Conservation (phyloP, 768 basidiomycete species). For the Tylopilus balloui region DNA sequence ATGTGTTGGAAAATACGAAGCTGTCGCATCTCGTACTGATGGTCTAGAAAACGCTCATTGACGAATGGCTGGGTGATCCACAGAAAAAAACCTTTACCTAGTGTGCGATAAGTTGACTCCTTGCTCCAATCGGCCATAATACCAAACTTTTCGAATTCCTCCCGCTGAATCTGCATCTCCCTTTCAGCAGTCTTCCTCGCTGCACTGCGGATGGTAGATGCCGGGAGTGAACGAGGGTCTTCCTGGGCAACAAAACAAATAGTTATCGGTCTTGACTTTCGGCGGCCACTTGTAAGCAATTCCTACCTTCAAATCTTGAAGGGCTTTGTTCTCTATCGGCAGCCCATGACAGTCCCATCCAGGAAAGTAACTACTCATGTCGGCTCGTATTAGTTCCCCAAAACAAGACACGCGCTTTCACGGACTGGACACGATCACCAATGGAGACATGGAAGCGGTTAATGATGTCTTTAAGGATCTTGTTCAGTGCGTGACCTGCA, state of each 20-base stretch:
- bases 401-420: slow-evolving; percentile 2
- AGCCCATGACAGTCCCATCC: slow-evolving; percentile 99
- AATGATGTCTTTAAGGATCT: slow-evolving; percentile 93
- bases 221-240: slow-evolving; percentile 52
- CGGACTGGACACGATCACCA: slow-evolving; percentile 80
- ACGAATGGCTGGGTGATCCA: not conserved
- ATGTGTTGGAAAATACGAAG: slow-evolving; percentile 80
- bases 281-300: not conserved
- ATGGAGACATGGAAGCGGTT: slow-evolving; percentile 80
- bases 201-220: slow-evolving; percentile 59
- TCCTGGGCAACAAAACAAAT: slow-evolving; percentile 35
- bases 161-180: slow-evolving; percentile 71
- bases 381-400: not conserved
- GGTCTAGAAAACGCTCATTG: slow-evolving; percentile 47
- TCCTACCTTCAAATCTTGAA: slow-evolving; percentile 67
- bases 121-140: slow-evolving; percentile 90
- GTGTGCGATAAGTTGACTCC: slow-evolving; percentile 73
- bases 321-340: slow-evolving; percentile 92
- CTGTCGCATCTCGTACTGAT: slow-evolving; percentile 84
- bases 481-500: slow-evolving; percentile 91
- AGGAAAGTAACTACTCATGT: slow-evolving; percentile 70
- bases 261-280: not conserved
- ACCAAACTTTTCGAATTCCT: slow-evolving; percentile 76
- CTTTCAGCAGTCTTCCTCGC: slow-evolving; percentile 69
- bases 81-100: slow-evolving; percentile 48